These are phyloP conservation scores for Sarocladium oryzae DNA, from an alignment of 2,329 filamentous ascomycete genomes.

Conservation along the genomic window DNA sequence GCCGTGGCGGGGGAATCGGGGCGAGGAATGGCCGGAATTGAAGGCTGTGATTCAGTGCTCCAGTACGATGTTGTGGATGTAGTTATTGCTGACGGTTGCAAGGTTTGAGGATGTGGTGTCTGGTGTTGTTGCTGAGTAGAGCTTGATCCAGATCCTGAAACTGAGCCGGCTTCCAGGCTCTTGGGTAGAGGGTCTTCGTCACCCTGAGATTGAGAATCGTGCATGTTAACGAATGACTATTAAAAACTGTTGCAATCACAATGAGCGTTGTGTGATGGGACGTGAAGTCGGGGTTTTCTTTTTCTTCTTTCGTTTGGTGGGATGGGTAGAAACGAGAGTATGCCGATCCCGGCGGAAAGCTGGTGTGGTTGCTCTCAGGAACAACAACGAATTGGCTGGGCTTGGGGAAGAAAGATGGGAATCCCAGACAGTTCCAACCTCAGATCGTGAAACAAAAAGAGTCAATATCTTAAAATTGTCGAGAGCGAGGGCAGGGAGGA, in stretches of 20 bases:
- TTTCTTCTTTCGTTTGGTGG: neutral
- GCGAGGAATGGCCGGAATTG: neutral
- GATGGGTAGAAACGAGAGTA: neutral
- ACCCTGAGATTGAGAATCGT: neutral
- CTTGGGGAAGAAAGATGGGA: no score
- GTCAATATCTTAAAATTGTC: neutral
- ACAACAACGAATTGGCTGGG: no score
- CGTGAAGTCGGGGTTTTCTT: no score
- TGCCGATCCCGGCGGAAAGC: constrained; percentile 2
- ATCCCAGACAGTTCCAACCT: no score
- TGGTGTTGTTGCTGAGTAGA: neutral
- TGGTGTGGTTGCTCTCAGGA: no score
- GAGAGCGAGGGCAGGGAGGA: neutral
- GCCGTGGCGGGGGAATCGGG: constrained; percentile 2
- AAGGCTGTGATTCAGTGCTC: neutral
- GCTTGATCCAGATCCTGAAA: neutral
- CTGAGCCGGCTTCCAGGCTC: neutral
- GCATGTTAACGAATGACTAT: neutral
- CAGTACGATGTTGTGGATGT: neutral
- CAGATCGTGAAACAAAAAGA: neutral
- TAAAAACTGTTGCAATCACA: neutral
- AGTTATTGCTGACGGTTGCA: neutral
- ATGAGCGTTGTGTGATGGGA: neutral
- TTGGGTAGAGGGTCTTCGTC: neutral
- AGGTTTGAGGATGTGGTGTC: neutral